Base-by-base conservation (phyloP, 805 yeast genomes). In the Starmera pachycereana region DNA sequence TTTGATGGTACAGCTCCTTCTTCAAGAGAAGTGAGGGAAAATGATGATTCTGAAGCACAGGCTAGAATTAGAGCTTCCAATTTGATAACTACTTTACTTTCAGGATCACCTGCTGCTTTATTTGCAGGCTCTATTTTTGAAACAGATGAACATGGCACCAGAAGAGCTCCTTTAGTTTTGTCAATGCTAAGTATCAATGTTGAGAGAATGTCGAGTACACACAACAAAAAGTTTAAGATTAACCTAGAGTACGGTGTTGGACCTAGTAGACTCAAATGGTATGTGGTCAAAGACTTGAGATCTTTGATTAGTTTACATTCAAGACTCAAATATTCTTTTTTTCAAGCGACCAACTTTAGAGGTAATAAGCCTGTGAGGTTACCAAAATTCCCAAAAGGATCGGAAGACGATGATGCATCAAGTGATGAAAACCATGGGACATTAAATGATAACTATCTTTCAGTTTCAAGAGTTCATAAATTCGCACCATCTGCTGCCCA, bases 211-310 rank as follows among this genome's bases (percentile, higher is more conserved):
- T 65, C 78, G 1, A 31, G 57, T 59, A 47, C 43, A 32, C 47
- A 42, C 11, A 66, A 64, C 37, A 58, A 60, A 41, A 71, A 67
- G 40, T 82, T 74, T 49, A 67, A 73, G 43, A 64, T 92, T n/a
- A 84, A 81, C 37, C 65, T 92, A 35, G 96, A 89, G 54, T 92
- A 92, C 54, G 98, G 97, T 7, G 75, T 88, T 29, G 96, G 96
- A 2, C 74, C 77, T 6, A 75, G 79, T 41, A 63, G 88, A 40
- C 64, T 88, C 50, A 74, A 75, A 49, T 92, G 98, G 98, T 66
- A 80, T 1, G 74, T 92, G 7, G 68, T 76, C 27, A 81, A 81
- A 50, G 81, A 77, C 18, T 74, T 80, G 37, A 76, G 78, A 49
- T 96, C 88, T 45, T 66, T 92, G 34, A 62, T 74, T n/a, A 69